Evolutionary conservation across 495 filamentous ascomycete species (phyloP), one percentile per base, ranked within the genome.

Genomic region (Cladorrhinum samala): DNA sequence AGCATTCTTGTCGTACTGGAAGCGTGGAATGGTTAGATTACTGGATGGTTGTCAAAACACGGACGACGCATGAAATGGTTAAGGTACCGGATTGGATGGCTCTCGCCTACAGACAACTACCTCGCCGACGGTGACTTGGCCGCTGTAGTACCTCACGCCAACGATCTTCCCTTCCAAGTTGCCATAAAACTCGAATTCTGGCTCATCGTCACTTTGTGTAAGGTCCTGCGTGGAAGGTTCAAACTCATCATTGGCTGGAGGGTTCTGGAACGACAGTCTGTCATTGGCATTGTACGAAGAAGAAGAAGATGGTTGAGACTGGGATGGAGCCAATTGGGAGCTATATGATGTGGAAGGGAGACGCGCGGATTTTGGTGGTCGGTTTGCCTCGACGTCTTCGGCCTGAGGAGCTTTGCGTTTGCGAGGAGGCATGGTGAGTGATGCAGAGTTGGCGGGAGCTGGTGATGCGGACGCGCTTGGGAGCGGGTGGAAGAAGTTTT

Each of bases 61-160:
- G 0, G 36, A 51, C 59, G n/a, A n/a, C n/a, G n/a, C n/a, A n/a
- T n/a, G n/a, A n/a, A n/a, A n/a, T n/a, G n/a, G n/a, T n/a, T n/a
- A n/a, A n/a, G n/a, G 20, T 59, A 68, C 68, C 40, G 54, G 68
- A 56, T 96, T 96, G 11, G 60, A 50, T 2, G 88, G 85, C 52
- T 95, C 86, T 56, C 91, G 73, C 25, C 66, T 70, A 47, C 87
- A 62, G 23, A 88, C 56, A 1, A 93, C 85, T 52, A 81, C 76
- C 63, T 96, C 91, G 13, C 87, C 86, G 3, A 75, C 46, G 3
- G 79, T 88, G 2, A 87, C 88, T 52, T 80, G 62, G 4, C 89
- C 89, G 21, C 63, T 71, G 67, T 96, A 96, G 65, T 83, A 95
- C 46, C 84, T 77, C 11, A 89, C 76, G 4, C 91, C 91, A 0